Percentiles rank a stretch among this genome's conserved stretches.
Evolutionary conservation across 2,329 filamentous ascomycete genomes (phyloP).

Genomic region (Trichoderma asperellum): DNA sequence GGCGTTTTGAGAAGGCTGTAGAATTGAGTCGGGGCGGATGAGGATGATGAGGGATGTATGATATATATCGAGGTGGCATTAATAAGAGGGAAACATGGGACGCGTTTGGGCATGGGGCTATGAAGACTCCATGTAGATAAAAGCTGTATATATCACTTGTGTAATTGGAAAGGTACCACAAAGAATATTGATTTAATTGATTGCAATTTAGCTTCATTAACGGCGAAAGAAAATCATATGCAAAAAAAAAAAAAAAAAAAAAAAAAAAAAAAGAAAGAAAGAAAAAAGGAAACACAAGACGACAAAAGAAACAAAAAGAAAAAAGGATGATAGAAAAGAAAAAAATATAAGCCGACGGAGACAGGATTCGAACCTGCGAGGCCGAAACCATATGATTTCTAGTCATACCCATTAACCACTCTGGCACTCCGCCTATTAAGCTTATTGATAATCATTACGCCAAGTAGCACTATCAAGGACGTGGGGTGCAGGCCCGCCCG

Average conservation of each 20-base stretch:
- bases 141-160: neutral
- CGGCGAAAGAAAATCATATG: neutral
- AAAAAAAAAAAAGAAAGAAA: neutral
- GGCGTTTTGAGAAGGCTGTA: constrained; percentile 1
- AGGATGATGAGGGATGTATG: neutral
- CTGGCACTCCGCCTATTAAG: constrained; percentile 26
- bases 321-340: neutral
- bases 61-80: neutral
- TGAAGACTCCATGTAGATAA: neutral
- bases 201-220: neutral
- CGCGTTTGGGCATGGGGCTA: neutral
- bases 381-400: constrained; percentile 30
- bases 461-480: neutral
- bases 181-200: neutral
- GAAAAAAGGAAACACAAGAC: no score
- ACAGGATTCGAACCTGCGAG: constrained; percentile 30
- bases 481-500: neutral
- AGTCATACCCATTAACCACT: constrained; percentile 30
- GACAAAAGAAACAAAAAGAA: neutral
- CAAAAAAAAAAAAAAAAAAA: neutral
- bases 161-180: neutral
- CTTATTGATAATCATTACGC: neutral
- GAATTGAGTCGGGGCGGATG: neutral
- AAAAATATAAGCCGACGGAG: constrained; percentile 23
- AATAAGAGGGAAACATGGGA: neutral